Evolutionary conservation across 805 yeast genomes (phyloP), one percentile per base, ranked within the genome.

Genomic region (Metschnikowia cerradonensis): DNA sequence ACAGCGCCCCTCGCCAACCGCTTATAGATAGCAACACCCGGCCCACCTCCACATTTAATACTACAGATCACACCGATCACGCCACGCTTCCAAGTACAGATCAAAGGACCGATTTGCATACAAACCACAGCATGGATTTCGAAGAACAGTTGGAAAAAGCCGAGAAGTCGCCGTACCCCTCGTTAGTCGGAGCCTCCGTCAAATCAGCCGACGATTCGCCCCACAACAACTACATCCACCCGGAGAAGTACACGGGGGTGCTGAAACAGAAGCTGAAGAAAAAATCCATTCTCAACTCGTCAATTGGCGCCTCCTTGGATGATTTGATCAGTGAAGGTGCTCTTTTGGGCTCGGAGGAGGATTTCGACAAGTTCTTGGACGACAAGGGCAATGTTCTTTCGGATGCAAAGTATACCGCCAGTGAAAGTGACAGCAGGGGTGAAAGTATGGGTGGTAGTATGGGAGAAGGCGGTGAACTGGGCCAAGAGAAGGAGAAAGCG

Each of bases 281-380:
- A 41, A 40, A 41, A 40, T 43, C 57, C 13, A 26, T 62, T 20
- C 48, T 57, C 52, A 56, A 61, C 52, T 43, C 59, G 13, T 50
- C 65, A 7, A 79, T 81, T 41, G 79, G 84, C 37, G 84, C 84
- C 3, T 66, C 83, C 6, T 63, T 81, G 58, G 79, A 78, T 54
- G 84, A 79, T 45, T 69, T 74, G 60, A 74, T 74, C 51, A 72
- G 59, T 47, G 78, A 74, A 54, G 78, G 78, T 6, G 78, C 78
- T 1, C 66, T 74, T 46, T 62, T 74, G 58, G 77, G 76, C 0
- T 68, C 74, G 2, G 86, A 81, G 49, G 83, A 76, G 56, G 78
- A 75, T 54, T 75, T 82, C 57, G 83, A 76, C 23, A 65, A 70
- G 19, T 70, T 80, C 44, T 65, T 83, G 59, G 86, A 82, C 57